Base-by-base conservation (phyloP, 2,329 filamentous ascomycete species). In the Rhytidhysteron rufulum region DNA sequence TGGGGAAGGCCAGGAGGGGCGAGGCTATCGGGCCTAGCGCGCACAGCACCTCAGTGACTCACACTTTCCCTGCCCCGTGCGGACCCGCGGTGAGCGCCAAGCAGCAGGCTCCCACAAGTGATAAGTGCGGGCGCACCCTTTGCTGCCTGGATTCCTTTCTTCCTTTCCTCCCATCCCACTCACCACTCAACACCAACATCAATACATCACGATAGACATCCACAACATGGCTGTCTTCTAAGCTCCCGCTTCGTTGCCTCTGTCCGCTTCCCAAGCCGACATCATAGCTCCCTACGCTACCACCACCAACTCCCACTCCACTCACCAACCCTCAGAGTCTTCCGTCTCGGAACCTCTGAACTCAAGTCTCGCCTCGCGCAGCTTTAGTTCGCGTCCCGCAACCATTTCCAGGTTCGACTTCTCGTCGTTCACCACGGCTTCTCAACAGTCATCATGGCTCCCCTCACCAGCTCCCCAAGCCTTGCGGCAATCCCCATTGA, bases 391-490 rank as follows among this genome's bases (percentile, higher is more conserved):
- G 63, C 57, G 65, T 62, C 75, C 74, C 73, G 69, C 71, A 69
- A 80, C 71, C 71, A 81, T 80, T 78, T 66, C 74, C 71, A 65
- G 69, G 62, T 78, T 74, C 80, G 82, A 83, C 79, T 79, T 77
- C 55, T 62, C 74, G 79, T 82, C 86, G 82, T 83, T 84, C 83
- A 88, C 77, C 78, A 89, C 85, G 85, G 85, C 85, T 86, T 79
- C 81, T 68, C 65, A 69, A 66, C 66, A 71, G 62, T 80, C 81
- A 88, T 58, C 77, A 90, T 90, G 86, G 86, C 84, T 77, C 82
- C 79, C 83, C 77, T 82, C 81, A 79, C 66, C 71, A 69, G 65
- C 71, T 67, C 60, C 70, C 62, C 58, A 67, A 68, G 66, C 72
- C 67, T 63, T 65, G 68, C 62, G 69, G 67, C 70, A 71, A 66